Evolutionary conservation across 257 asterid genomes (phyloP).

Genomic region (Przewalskia tangutica): DNA sequence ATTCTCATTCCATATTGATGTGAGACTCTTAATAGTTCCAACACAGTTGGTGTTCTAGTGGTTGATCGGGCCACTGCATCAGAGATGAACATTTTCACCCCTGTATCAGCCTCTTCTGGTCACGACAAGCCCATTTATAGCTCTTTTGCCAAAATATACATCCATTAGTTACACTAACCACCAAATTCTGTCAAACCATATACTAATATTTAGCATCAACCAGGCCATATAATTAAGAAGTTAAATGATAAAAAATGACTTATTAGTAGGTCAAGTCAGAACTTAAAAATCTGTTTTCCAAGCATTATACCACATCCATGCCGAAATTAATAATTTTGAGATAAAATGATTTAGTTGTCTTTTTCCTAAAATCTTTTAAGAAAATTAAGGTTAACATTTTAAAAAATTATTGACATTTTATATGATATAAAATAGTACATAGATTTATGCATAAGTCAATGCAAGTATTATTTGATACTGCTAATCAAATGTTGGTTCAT

Average conservation of each 20-base stretch:
- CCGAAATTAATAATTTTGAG: too few relatives aligned
- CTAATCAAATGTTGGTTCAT: background rate
- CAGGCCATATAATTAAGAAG: background rate
- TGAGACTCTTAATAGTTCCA: slow-evolving; percentile 30
- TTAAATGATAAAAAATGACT: background rate
- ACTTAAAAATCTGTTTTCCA: background rate
- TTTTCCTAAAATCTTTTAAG: too few relatives aligned
- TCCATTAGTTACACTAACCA: slow-evolving; percentile 26
- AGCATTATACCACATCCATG: background rate
- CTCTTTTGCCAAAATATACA: slow-evolving; percentile 34
- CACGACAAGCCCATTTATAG: slow-evolving; percentile 16
- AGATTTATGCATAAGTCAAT: background rate
- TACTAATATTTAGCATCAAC: background rate
- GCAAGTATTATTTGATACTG: too few relatives aligned
- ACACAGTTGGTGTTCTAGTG: slow-evolving; percentile 17
- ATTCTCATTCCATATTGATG: too few relatives aligned
- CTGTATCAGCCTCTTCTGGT: slow-evolving; percentile 30
- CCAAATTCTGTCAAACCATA: slow-evolving; percentile 1
- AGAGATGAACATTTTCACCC: slow-evolving; percentile 39
- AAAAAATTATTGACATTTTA: too few relatives aligned
- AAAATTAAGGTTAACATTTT: too few relatives aligned
- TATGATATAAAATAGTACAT: too few relatives aligned
- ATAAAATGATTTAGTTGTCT: too few relatives aligned
- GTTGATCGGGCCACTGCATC: slow-evolving; percentile 77
- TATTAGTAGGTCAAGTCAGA: background rate